A percentile compares a stretch with the other conserved stretches of the same genome.
phyloP scores from a whole-genome alignment of 1,284 basidiomycete genomes.

The Bjerkandera adusta region DNA sequence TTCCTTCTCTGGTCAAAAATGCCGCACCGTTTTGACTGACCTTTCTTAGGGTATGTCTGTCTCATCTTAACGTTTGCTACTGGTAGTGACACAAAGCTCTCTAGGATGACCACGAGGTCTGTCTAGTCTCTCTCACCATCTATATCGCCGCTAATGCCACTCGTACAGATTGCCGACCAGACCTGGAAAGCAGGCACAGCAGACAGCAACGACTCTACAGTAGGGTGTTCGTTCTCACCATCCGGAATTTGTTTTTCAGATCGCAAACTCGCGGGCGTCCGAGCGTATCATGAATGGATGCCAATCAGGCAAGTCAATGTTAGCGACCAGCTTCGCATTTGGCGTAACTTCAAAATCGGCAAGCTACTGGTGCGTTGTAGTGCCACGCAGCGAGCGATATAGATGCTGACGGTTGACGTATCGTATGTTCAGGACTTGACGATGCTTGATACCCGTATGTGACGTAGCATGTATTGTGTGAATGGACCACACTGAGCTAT shows the following conservation, averaged over 20 bases:
- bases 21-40: too few species aligned
- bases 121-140: not conserved
- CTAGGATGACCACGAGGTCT: conserved; percentile 61
- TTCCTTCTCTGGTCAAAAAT: not conserved
- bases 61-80: too few species aligned
- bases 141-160: conserved; percentile 20
- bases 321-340: conserved; percentile 62
- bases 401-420: not conserved
- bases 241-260: conserved; percentile 62
- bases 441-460: conserved; percentile 60
- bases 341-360: conserved; percentile 66
- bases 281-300: conserved; percentile 72
- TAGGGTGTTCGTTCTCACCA: conserved; percentile 53
- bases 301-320: conserved; percentile 64
- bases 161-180: conserved; percentile 64
- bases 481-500: conserved; percentile 1
- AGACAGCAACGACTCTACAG: conserved; percentile 57
- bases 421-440: conserved; percentile 41
- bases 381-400: not conserved
- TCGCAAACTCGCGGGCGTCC: conserved; percentile 59
- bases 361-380: conserved; percentile 41
- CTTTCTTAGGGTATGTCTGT: conserved; percentile 6
- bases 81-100: too few species aligned
- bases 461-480: not conserved
- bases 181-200: conserved; percentile 65